These are phyloP conservation scores for Pythium insidiosum DNA, from an alignment of 352 stramenopile species.

Conservation along the genomic window DNA sequence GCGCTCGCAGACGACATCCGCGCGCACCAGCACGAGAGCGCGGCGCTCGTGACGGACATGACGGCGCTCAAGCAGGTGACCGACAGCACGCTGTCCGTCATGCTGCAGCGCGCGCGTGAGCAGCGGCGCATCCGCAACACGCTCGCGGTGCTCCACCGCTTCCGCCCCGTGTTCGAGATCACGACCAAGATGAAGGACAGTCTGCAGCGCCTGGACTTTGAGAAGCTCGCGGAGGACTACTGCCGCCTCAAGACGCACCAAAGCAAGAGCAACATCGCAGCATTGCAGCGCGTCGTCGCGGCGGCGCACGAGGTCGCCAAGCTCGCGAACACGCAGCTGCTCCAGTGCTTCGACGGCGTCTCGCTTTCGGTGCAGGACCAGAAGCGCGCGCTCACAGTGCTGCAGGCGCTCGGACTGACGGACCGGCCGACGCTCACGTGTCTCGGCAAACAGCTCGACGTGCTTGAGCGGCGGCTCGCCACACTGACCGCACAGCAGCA, in stretches of 20 bases:
- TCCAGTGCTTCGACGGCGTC: slow-evolving; percentile 55
- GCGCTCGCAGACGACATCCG: slow-evolving; percentile 52
- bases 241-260: slow-evolving; percentile 57
- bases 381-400: slow-evolving; percentile 50
- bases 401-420: slow-evolving; percentile 45
- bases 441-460: slow-evolving; percentile 60
- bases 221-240: slow-evolving; percentile 69
- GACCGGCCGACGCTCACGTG: slow-evolving; percentile 64
- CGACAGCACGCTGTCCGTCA: slow-evolving; percentile 62
- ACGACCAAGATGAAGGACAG: slow-evolving; percentile 70
- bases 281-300: slow-evolving; percentile 44
- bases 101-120: slow-evolving; percentile 68
- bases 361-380: slow-evolving; percentile 53
- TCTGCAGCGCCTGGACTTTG: slow-evolving; percentile 52
- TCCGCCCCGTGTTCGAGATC: slow-evolving; percentile 67
- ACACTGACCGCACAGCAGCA: slow-evolving; percentile 30
- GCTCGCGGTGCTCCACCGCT: slow-evolving; percentile 51
- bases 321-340: slow-evolving; percentile 46
- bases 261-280: slow-evolving; percentile 47
- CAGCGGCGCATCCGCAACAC: slow-evolving; percentile 73
- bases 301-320: slow-evolving; percentile 54
- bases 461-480: slow-evolving; percentile 41
- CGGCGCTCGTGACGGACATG: slow-evolving; percentile 41
- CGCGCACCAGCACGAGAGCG: slow-evolving; percentile 48
- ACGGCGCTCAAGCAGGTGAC: slow-evolving; percentile 47